A percentile compares a stretch with the other conserved stretches of the same genome.
These are phyloP conservation scores for Nicotiana noctiflora DNA, from an alignment of 257 asterid species.

Conservation along the genomic window DNA sequence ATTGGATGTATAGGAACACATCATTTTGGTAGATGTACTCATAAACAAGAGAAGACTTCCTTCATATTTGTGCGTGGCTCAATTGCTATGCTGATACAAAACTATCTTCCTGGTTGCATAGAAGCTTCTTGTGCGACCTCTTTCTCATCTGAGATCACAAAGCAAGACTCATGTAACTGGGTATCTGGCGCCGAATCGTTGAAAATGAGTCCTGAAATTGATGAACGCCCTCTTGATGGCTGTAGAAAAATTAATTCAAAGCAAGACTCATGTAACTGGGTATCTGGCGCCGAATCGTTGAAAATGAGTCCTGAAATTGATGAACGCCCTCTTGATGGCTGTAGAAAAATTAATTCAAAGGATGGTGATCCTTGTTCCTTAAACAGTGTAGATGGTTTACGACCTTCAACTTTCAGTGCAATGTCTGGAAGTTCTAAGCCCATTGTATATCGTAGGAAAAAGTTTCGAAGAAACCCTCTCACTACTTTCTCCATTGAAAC, in stretches of 20 bases:
- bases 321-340: slow-evolving; percentile 10
- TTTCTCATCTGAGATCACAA: slow-evolving; percentile 9
- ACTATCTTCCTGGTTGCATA: slow-evolving; percentile 13
- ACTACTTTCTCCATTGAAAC: slow-evolving; percentile 17
- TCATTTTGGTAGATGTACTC: slow-evolving; percentile 9
- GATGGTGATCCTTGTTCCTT: slow-evolving; percentile 15
- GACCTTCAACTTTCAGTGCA: slow-evolving; percentile 14
- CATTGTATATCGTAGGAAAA: slow-evolving; percentile 30
- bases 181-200: slow-evolving; percentile 12
- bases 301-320: slow-evolving; percentile 15
- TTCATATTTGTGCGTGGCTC: slow-evolving; percentile 5
- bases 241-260: slow-evolving; percentile 11
- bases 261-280: slow-evolving; percentile 11
- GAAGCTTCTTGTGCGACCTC: slow-evolving; percentile 15
- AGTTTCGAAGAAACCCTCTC: slow-evolving; percentile 19
- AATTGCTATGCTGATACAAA: slow-evolving; percentile 18
- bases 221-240: slow-evolving; percentile 11
- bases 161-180: slow-evolving; percentile 14
- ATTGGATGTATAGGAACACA: neutral
- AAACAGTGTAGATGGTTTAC: slow-evolving; percentile 13
- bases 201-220: slow-evolving; percentile 15
- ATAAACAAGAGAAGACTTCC: neutral
- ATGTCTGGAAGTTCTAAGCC: slow-evolving; percentile 23
- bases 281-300: slow-evolving; percentile 14
- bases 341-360: slow-evolving; percentile 10